phyloP scores from a whole-genome alignment of 345 rosid genomes.

The Kandelia obovata region DNA sequence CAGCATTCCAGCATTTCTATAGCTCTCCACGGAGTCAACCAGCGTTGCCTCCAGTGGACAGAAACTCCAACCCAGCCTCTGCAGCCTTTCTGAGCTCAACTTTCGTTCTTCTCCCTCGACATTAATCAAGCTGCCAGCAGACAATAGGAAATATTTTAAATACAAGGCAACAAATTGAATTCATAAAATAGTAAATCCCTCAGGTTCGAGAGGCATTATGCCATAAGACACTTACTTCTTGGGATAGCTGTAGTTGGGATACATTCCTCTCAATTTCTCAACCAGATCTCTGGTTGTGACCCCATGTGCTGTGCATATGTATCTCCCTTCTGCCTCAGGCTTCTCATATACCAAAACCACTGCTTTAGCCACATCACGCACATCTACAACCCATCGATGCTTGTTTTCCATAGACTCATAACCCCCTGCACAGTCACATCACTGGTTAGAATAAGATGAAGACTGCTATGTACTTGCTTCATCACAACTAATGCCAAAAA shows the following conservation, averaged over 20 bases:
- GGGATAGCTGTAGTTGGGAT: constrained; percentile 23
- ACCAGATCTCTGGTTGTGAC: constrained; percentile 17
- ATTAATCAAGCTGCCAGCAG: constrained; percentile 15
- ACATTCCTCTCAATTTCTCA: constrained; percentile 21
- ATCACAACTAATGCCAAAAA: no score
- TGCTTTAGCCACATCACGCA: constrained; percentile 35
- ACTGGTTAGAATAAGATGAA: not conserved
- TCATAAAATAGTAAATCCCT: no score
- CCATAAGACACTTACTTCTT: constrained; percentile 13
- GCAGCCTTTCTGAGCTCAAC: constrained; percentile 31
- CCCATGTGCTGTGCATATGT: constrained; percentile 23
- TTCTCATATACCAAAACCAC: constrained; percentile 16
- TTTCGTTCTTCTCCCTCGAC: constrained; percentile 1
- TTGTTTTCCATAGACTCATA: constrained; percentile 36
- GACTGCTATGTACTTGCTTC: not conserved
- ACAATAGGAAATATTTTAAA: no score
- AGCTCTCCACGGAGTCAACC: constrained; percentile 32
- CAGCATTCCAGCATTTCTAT: constrained; percentile 21
- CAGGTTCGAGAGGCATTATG: not conserved
- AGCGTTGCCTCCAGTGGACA: constrained; percentile 36
- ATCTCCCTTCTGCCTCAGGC: constrained; percentile 35
- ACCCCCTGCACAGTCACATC: constrained; percentile 34
- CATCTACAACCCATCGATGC: constrained; percentile 27
- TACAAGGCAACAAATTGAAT: not conserved
- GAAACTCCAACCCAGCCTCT: constrained; percentile 33